phyloP scores from a whole-genome alignment of 306 rosid genomes.

The Lagenaria siceraria region DNA sequence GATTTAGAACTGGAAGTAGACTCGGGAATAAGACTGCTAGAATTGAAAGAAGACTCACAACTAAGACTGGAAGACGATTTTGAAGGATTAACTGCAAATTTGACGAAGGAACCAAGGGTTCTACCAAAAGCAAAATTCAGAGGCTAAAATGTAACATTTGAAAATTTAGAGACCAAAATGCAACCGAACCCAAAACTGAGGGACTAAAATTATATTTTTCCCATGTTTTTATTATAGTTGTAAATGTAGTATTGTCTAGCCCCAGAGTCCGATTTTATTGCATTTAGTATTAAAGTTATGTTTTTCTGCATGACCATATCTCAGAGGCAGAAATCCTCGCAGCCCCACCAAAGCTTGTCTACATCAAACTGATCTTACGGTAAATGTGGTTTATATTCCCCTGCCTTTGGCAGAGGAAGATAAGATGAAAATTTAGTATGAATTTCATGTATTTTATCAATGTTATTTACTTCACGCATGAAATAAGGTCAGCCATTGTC shows the following conservation, averaged over 20 bases:
- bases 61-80: too few species aligned
- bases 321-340: conserved; percentile 81
- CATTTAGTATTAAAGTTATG: not conserved
- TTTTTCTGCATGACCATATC: conserved; percentile 2
- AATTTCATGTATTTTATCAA: conserved; percentile 2
- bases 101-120: too few species aligned
- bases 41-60: too few species aligned
- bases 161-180: too few species aligned
- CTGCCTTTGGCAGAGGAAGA: not conserved
- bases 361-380: conserved; percentile 79
- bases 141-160: too few species aligned
- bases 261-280: not conserved
- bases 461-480: not conserved
- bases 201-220: too few species aligned
- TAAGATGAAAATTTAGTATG: not conserved
- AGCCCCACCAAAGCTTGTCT: conserved; percentile 91
- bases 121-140: too few species aligned
- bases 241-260: not conserved
- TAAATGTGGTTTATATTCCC: conserved; percentile 16
- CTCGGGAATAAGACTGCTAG: too few species aligned
- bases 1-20: too few species aligned
- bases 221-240: not conserved
- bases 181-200: too few species aligned
- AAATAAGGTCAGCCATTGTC: not conserved
- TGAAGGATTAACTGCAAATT: too few species aligned